Percentiles rank a stretch among this genome's conserved stretches.
Conservation (phyloP, 73 alveolate genomes). For the Uronychia binucleata region DNA sequence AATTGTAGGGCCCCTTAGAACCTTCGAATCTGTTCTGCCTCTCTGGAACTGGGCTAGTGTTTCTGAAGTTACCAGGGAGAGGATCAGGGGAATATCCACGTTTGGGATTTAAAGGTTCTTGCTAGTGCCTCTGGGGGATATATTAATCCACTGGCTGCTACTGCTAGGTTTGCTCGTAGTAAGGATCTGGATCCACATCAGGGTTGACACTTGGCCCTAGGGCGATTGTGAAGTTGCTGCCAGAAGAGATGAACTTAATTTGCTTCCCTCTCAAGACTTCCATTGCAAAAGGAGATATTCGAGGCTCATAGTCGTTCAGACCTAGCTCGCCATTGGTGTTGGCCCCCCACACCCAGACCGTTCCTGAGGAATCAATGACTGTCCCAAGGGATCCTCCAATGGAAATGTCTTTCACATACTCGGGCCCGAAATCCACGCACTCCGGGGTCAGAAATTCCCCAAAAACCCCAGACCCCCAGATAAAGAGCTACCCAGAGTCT, state of each 20-base stretch:
- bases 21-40: not conserved
- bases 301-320: conserved; percentile 45
- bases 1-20: not conserved
- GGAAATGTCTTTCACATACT: not conserved
- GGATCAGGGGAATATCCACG: too few relatives aligned
- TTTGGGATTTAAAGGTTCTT: too few relatives aligned
- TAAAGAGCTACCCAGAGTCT: conserved; percentile 34
- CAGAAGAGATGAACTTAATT: conserved; percentile 31
- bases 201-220: conserved; percentile 25
- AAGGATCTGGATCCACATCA: too few relatives aligned
- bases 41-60: not conserved
- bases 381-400: conserved; percentile 7
- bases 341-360: conserved; percentile 58
- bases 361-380: conserved; percentile 10
- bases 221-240: conserved; percentile 41
- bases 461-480: conserved; percentile 59
- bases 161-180: too few relatives aligned
- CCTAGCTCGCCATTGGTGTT: conserved; percentile 62
- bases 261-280: conserved; percentile 31
- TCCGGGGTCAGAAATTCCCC: conserved; percentile 30
- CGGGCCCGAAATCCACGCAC: not conserved
- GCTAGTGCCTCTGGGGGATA: too few relatives aligned
- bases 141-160: too few relatives aligned
- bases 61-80: too few relatives aligned
- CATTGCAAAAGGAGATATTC: conserved; percentile 48